A percentile compares a stretch with the other conserved stretches of the same genome.
phyloP scores from a whole-genome alignment of 2,329 filamentous ascomycete species.

The Apiospora koreana region DNA sequence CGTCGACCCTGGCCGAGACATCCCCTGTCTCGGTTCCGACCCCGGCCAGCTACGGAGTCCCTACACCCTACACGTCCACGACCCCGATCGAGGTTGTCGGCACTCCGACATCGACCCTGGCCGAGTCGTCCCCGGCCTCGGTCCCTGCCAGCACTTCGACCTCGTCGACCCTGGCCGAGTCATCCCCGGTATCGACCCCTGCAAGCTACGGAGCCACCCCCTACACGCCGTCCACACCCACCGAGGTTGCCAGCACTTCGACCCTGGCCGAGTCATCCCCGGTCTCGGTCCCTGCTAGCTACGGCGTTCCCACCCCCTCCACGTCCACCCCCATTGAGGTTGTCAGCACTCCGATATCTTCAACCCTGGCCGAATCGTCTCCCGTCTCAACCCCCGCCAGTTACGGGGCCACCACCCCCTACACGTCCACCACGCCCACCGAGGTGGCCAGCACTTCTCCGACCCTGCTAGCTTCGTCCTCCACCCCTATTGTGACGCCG shows the following conservation, averaged over 20 bases:
- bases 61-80: too few relatives aligned
- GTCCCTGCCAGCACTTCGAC: too few relatives aligned
- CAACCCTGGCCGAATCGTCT: not conserved
- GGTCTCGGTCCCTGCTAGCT: not conserved
- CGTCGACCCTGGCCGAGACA: not conserved
- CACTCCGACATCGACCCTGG: not conserved
- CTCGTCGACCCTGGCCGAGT: not conserved
- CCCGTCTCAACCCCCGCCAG: not conserved
- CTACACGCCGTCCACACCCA: too few relatives aligned
- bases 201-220: not conserved
- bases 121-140: not conserved
- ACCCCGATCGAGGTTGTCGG: not conserved
- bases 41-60: not conserved
- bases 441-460: not conserved
- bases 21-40: not conserved
- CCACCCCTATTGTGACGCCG: not conserved
- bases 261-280: not conserved
- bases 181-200: not conserved
- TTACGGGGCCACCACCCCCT: not conserved
- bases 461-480: not conserved
- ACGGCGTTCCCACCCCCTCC: too few relatives aligned
- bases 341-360: not conserved
- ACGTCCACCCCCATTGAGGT: not conserved
- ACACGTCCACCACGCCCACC: not conserved
- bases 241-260: not conserved